phyloP scores from a whole-genome alignment of 257 asterid genomes.

The Paraleonurus japonicus region DNA sequence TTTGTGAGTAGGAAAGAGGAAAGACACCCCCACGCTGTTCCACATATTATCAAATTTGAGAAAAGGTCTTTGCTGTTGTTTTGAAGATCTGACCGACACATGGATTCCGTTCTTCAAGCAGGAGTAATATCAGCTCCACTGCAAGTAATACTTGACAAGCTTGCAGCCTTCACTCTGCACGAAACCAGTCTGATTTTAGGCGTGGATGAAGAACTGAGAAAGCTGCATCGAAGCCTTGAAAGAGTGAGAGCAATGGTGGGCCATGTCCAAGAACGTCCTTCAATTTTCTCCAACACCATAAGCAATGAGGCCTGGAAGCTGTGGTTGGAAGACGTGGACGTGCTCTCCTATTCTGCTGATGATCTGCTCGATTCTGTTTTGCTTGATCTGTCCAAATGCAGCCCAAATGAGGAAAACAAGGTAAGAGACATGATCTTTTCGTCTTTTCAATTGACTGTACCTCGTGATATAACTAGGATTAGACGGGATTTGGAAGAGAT shows the following conservation, averaged over 20 bases:
- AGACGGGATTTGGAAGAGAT: conserved; percentile 26
- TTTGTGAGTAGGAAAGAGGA: no score
- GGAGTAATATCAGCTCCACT: conserved; percentile 32
- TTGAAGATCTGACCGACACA: not conserved
- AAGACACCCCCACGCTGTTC: no score
- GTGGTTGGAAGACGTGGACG: conserved; percentile 35
- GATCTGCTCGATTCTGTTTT: conserved; percentile 33
- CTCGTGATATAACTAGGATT: conserved; percentile 26
- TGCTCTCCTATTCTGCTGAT: conserved; percentile 30
- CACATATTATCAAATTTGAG: not conserved
- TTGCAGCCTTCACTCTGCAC: conserved; percentile 23
- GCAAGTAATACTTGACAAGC: conserved; percentile 27
- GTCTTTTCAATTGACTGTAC: conserved; percentile 22
- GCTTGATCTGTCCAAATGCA: conserved; percentile 14
- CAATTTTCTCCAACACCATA: conserved; percentile 10
- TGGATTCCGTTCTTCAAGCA: conserved; percentile 35
- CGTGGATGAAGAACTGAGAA: conserved; percentile 29
- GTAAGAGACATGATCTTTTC: conserved; percentile 30
- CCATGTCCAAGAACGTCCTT: conserved; percentile 23
- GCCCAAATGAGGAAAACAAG: not conserved
- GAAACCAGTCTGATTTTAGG: conserved; percentile 21
- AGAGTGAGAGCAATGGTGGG: conserved; percentile 33
- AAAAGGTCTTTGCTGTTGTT: not conserved
- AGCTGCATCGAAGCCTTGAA: conserved; percentile 32
- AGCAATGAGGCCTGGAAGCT: conserved; percentile 32